phyloP scores from a whole-genome alignment of 2,329 filamentous ascomycete genomes.

The Setomelanomma holmii region DNA sequence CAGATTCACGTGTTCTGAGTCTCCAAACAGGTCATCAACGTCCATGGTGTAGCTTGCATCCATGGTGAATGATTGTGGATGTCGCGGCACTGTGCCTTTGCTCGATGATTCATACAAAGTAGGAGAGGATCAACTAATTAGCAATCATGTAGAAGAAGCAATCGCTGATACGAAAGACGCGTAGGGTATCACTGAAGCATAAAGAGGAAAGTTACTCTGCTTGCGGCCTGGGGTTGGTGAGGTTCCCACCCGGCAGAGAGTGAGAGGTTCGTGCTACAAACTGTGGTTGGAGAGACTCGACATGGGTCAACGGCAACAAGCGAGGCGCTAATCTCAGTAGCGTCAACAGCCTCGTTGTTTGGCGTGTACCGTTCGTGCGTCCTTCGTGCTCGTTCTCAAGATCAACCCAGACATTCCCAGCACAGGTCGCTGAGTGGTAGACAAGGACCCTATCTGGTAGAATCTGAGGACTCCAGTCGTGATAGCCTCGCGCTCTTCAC shows the following conservation, averaged over 20 bases:
- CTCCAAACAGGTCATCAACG: conserved; percentile 56
- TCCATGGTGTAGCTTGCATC: conserved; percentile 53
- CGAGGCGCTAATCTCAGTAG: conserved; percentile 18
- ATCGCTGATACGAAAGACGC: not conserved
- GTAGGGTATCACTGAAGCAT: conserved; percentile 30
- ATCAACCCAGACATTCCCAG: not conserved
- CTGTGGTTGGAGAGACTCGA: conserved; percentile 24
- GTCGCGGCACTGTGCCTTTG: not conserved
- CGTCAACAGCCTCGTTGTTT: conserved; percentile 12
- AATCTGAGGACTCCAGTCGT: too few relatives aligned
- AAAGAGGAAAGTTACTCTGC: conserved; percentile 9
- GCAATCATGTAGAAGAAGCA: not conserved
- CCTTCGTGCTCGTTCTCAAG: conserved; percentile 20
- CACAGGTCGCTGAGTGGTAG: not conserved
- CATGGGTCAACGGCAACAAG: conserved; percentile 18
- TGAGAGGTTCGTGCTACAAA: conserved; percentile 16
- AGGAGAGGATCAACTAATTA: not conserved
- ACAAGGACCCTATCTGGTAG: not conserved
- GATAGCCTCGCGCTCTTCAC: too few relatives aligned
- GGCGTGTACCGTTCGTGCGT: conserved; percentile 26
- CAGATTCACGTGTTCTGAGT: conserved; percentile 65
- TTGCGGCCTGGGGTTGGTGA: conserved; percentile 9
- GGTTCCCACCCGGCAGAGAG: conserved; percentile 11
- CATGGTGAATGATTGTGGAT: conserved; percentile 55
- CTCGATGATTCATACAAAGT: not conserved